Conservation (phyloP, 2,329 filamentous ascomycete species). For the Penicillium sp. region DNA sequence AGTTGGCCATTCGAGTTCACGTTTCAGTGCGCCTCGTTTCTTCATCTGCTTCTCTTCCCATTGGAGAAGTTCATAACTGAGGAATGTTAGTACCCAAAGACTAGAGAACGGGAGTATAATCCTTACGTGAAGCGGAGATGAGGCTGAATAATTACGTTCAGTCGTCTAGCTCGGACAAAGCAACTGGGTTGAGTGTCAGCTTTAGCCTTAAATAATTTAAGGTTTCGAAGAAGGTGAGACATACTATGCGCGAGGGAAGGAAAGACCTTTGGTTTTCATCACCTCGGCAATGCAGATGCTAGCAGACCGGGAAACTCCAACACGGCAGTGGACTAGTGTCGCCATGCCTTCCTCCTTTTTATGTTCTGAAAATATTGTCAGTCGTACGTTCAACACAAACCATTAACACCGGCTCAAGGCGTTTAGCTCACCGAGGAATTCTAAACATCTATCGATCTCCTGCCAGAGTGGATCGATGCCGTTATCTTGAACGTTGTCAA, state of each 20-base stretch:
- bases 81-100: conserved; percentile 12
- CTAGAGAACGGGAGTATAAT: background rate
- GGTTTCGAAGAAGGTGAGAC: conserved; percentile 24
- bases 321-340: conserved; percentile 91
- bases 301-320: conserved; percentile 89
- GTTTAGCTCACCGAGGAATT: conserved; percentile 74
- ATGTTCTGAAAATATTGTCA: conserved; percentile 53
- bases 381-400: background rate
- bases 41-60: conserved; percentile 77
- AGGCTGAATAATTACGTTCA: conserved; percentile 98
- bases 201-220: background rate
- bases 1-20: conserved; percentile 87
- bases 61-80: conserved; percentile 75
- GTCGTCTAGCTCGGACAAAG: conserved; percentile 81
- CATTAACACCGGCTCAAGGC: background rate
- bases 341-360: conserved; percentile 72
- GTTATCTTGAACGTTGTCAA: conserved; percentile 90
- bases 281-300: conserved; percentile 99
- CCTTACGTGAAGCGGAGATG: conserved; percentile 79
- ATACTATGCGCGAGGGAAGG: conserved; percentile 83
- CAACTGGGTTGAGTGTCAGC: conserved; percentile 50
- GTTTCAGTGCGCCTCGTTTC: conserved; percentile 52
- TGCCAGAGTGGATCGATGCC: conserved; percentile 86
- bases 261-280: conserved; percentile 74
- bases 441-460: conserved; percentile 78